These are phyloP conservation scores for Pilasporangium apinafurcum DNA, from an alignment of 352 stramenopile genomes.

Conservation along the genomic window DNA sequence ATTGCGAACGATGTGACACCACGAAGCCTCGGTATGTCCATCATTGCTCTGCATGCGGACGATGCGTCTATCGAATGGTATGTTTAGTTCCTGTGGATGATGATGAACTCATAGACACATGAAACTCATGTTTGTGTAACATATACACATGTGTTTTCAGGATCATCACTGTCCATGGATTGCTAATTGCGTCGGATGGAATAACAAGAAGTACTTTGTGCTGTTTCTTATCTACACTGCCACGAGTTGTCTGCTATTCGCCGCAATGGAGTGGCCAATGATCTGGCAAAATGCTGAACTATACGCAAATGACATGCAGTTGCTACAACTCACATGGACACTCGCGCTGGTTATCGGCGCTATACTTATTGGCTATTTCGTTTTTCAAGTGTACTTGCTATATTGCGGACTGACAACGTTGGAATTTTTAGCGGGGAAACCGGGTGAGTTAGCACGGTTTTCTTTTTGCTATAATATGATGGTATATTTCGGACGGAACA, in stretches of 20 bases:
- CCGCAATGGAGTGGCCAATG: constrained; percentile 22
- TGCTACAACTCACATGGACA: constrained; percentile 39
- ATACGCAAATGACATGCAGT: constrained; percentile 7
- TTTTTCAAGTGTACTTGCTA: constrained; percentile 75
- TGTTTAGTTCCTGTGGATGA: not conserved
- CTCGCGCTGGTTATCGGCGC: constrained; percentile 47
- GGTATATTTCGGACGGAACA: constrained; percentile 62
- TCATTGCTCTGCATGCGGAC: constrained; percentile 71
- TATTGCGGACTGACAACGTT: constrained; percentile 63
- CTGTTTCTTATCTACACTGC: constrained; percentile 78
- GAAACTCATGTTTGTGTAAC: not conserved
- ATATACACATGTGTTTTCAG: constrained; percentile 2
- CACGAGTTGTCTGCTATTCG: constrained; percentile 55
- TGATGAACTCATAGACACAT: not conserved
- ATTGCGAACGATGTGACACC: constrained; percentile 74
- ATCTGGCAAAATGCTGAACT: constrained; percentile 11
- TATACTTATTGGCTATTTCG: constrained; percentile 59
- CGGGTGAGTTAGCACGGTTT: constrained; percentile 39
- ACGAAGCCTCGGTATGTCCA: constrained; percentile 54
- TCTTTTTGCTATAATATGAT: constrained; percentile 38
- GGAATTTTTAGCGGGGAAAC: constrained; percentile 51
- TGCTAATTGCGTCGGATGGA: constrained; percentile 78
- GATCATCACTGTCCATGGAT: constrained; percentile 85
- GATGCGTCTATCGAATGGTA: constrained; percentile 77
- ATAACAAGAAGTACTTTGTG: constrained; percentile 83